These are phyloP conservation scores for Niebla homalea DNA, from an alignment of 495 filamentous ascomycete species.

Conservation along the genomic window DNA sequence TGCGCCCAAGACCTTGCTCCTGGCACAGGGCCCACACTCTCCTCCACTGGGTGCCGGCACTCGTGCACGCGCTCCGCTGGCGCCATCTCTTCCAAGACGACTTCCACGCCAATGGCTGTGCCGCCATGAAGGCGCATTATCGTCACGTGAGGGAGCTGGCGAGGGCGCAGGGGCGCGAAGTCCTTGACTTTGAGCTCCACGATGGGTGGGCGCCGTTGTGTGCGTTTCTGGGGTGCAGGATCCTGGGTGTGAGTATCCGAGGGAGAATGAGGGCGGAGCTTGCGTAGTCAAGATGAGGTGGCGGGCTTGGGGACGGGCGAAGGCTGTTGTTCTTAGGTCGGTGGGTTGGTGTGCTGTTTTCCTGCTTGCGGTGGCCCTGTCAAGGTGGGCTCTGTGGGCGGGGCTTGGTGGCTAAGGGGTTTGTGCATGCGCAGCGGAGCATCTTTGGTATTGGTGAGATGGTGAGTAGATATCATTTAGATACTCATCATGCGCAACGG, in stretches of 20 bases:
- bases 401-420: no score
- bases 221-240: slow-evolving; percentile 19
- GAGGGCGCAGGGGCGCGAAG: background rate
- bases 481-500: no score
- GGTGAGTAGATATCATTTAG: no score
- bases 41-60: slow-evolving; percentile 10
- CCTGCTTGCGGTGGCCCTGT: background rate
- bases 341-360: background rate
- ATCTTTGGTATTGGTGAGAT: no score
- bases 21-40: no score
- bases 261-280: slow-evolving; percentile 12
- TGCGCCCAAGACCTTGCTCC: no score
- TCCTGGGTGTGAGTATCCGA: slow-evolving; percentile 18
- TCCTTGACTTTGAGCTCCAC: slow-evolving; percentile 16
- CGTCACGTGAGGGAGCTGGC: background rate
- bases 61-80: slow-evolving; percentile 6
- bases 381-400: background rate
- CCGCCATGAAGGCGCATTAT: slow-evolving; percentile 5
- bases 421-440: no score
- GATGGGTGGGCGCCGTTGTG: slow-evolving; percentile 24
- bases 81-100: slow-evolving; percentile 11
- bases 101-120: slow-evolving; percentile 2
- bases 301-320: background rate
- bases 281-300: slow-evolving; percentile 2
- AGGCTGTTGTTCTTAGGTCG: background rate